Evolutionary conservation across 805 yeast species (phyloP), one percentile per base, ranked within the genome.

Genomic region (Starmerella stigmatis): DNA sequence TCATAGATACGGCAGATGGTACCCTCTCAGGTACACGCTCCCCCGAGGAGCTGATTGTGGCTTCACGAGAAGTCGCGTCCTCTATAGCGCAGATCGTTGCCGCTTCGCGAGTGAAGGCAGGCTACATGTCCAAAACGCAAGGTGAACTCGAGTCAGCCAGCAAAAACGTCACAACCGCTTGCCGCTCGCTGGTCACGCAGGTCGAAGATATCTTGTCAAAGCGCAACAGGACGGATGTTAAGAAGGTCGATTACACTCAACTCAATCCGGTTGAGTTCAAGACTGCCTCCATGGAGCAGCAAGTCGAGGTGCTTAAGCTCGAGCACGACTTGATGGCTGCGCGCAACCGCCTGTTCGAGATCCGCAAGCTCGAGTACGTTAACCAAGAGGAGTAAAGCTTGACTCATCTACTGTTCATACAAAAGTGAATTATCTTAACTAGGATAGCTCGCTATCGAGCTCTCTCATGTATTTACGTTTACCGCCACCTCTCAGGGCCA

Each of bases 41-140:
- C 0, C 85, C 78, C 46, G 95, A 86, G 60, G 83, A 85, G 64
- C 72, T 86, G 48, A 81, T 86, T 55, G 95, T 86, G 21, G 89
- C 94, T 0, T 85, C 94, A 1, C 84, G 83, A 56, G 94, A 86
- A 60, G 95, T 86, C 8, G 88, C 94, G 1, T 86, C 94, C 0
- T 80, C 94, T 0, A 86, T 95, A 1, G 94, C 89, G 2, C 96
- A 86, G 66, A 71, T 86, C 43, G 96, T 86, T 5, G 88, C 95
- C 5, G 92, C 95, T 0, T 80, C 94, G 0, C 73, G 94, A 54
- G 94, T 84, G 19, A 85, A 85, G 61, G 86, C 94, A 0, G 73
- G 79, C 34, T 74, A 77, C 54, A 75, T 76, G 65, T 83, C 94
- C 2, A 76, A 78, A 58, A 73, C 86, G 3, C 94, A 84, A 61